Percentiles rank a stretch among this genome's conserved stretches.
Conservation (phyloP, 805 yeast genomes). For the Candida broadrunensis region DNA sequence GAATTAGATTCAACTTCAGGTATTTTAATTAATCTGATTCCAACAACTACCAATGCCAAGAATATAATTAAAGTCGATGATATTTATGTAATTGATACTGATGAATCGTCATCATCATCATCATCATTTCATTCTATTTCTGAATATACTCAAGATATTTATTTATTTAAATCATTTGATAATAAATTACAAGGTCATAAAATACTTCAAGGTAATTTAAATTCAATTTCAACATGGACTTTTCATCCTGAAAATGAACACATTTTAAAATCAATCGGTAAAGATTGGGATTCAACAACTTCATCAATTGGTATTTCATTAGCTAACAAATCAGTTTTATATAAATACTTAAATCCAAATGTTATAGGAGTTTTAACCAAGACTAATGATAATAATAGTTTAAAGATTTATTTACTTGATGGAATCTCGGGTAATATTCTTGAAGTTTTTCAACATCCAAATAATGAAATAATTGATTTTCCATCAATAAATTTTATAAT, state of each 20-base stretch:
- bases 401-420: slow-evolving; percentile 60
- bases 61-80: slow-evolving; percentile 3
- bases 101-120: not conserved
- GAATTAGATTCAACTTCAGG: slow-evolving; percentile 13
- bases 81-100: not conserved
- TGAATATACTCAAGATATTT: not conserved
- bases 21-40: not conserved
- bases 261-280: slow-evolving; percentile 13
- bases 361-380: slow-evolving; percentile 47
- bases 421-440: slow-evolving; percentile 66
- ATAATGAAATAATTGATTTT: slow-evolving; percentile 37
- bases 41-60: not conserved
- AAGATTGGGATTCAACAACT: slow-evolving; percentile 20
- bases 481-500: slow-evolving; percentile 49
- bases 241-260: slow-evolving; percentile 15
- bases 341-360: slow-evolving; percentile 81
- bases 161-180: not conserved
- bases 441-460: slow-evolving; percentile 37
- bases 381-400: slow-evolving; percentile 8
- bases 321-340: slow-evolving; percentile 69
- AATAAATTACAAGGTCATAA: slow-evolving; percentile 19
- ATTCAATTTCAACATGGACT: slow-evolving; percentile 29
- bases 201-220: slow-evolving; percentile 6
- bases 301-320: slow-evolving; percentile 65
- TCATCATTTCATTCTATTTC: not conserved